These are phyloP conservation scores for Sporothrix pseudoabietina DNA, from an alignment of 2,329 filamentous ascomycete species.

Conservation along the genomic window DNA sequence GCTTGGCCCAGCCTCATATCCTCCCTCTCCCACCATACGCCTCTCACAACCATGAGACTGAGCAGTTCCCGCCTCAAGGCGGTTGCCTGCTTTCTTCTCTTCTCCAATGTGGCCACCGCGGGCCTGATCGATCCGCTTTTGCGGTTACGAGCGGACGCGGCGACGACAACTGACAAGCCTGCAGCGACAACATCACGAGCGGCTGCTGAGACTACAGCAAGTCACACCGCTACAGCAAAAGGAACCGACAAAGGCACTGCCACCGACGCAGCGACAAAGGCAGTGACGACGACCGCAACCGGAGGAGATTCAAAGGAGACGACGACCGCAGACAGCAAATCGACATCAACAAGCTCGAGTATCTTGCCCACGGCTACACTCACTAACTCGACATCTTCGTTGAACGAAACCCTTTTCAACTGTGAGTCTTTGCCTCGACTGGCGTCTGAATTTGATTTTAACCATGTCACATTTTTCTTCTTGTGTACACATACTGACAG, in stretches of 20 bases:
- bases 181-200: background rate
- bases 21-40: background rate
- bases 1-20: too few relatives aligned
- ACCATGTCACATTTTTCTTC: conserved; percentile 28
- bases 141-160: conserved; percentile 28
- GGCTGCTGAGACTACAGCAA: background rate
- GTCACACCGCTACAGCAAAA: conserved; percentile 7
- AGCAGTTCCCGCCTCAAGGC: conserved; percentile 29
- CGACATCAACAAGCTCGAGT: background rate
- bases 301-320: conserved; percentile 1
- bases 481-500: conserved; percentile 15
- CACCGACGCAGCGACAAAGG: background rate
- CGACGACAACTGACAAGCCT: conserved; percentile 20
- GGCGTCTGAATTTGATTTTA: conserved; percentile 31
- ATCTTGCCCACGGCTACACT: conserved; percentile 20
- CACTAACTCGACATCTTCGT: conserved; percentile 25
- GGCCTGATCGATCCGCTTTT: conserved; percentile 31
- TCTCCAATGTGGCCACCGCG: conserved; percentile 31
- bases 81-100: conserved; percentile 33
- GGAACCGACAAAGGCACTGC: background rate
- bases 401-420: conserved; percentile 37
- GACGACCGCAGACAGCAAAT: background rate
- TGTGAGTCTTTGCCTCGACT: conserved; percentile 36
- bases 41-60: conserved; percentile 29
- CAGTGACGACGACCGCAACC: conserved; percentile 1